A percentile compares a stretch with the other conserved stretches of the same genome.
phyloP scores from a whole-genome alignment of 257 asterid genomes.

The Eucommia ulmoides region DNA sequence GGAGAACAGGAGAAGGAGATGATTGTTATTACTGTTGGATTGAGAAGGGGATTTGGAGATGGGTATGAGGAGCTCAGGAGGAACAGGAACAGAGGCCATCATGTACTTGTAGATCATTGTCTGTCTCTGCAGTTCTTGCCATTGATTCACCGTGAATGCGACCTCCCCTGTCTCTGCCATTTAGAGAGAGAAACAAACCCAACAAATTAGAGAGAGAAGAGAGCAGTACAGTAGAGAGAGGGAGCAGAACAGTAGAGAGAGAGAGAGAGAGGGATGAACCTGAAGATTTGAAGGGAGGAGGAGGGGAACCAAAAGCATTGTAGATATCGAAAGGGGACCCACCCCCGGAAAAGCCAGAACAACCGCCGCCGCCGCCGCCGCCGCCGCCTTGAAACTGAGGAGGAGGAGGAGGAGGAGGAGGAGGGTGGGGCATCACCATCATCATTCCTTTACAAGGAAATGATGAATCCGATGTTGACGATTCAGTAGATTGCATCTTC shows the following conservation, averaged over 20 bases:
- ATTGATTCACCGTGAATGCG: constrained; percentile 47
- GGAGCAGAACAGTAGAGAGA: neutral
- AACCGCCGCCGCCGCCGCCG: constrained; percentile 12
- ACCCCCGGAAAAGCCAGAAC: constrained; percentile 16
- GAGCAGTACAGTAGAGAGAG: constrained; percentile 2
- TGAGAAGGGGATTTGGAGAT: no score
- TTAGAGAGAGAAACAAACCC: neutral
- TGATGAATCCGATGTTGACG: constrained; percentile 7
- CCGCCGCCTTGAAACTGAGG: constrained; percentile 10
- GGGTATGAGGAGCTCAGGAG: no score
- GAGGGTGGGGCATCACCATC: no score
- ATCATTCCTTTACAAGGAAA: no score
- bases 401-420: constrained; percentile 9
- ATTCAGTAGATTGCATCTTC: constrained; percentile 27
- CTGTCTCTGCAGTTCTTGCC: no score
- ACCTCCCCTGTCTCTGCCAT: constrained; percentile 17
- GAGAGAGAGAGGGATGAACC: no score
- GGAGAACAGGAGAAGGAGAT: constrained; percentile 51
- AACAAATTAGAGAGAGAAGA: neutral
- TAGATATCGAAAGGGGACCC: no score
- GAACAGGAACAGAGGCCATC: no score
- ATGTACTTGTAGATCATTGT: no score
- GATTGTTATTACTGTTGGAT: constrained; percentile 38
- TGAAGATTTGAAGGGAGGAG: no score
- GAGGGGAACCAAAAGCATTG: constrained; percentile 7